Conservation (phyloP, 345 rosid species). For the Hypericum perforatum region DNA sequence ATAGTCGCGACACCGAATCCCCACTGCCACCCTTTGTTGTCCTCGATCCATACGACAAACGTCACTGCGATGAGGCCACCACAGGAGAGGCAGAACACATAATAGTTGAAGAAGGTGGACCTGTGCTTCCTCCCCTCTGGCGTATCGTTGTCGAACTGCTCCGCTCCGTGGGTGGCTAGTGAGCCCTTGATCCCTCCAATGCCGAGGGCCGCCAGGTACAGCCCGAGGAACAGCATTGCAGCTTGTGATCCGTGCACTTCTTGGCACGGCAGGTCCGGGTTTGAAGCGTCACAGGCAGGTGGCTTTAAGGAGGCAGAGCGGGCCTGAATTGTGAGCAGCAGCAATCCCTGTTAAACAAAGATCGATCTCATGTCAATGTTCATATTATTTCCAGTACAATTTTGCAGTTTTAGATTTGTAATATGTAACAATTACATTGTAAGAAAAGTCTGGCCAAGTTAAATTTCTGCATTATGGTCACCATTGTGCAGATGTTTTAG, state of each 20-base stretch:
- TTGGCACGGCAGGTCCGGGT: conserved; percentile 29
- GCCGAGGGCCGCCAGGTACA: conserved; percentile 8
- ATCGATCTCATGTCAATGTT: too few relatives aligned
- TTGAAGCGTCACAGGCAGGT: conserved; percentile 34
- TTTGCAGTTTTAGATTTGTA: too few relatives aligned
- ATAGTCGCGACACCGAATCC: conserved; percentile 4
- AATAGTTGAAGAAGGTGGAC: conserved; percentile 6
- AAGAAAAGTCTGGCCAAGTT: too few relatives aligned
- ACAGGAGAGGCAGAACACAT: conserved; percentile 5
- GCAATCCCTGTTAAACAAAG: conserved; percentile 51
- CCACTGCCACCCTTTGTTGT: conserved; percentile 9
- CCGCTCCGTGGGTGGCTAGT: conserved; percentile 2
- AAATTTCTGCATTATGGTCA: too few relatives aligned
- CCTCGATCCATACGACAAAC: conserved; percentile 7
- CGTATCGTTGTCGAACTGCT: conserved; percentile 3
- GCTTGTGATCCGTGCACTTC: conserved; percentile 49
- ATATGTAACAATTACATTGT: too few relatives aligned
- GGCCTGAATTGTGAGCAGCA: conserved; percentile 78
- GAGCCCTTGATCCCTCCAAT: conserved; percentile 9
- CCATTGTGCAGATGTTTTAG: too few relatives aligned
- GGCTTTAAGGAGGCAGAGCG: conserved; percentile 59
- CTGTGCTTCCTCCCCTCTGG: conserved; percentile 8
- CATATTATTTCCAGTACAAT: too few relatives aligned
- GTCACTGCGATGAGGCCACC: conserved; percentile 7
- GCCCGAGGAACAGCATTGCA: conserved; percentile 26